These are phyloP conservation scores for Pseudognaphalium luteoalbum DNA, from an alignment of 129 eudicot genomes.

Conservation along the genomic window DNA sequence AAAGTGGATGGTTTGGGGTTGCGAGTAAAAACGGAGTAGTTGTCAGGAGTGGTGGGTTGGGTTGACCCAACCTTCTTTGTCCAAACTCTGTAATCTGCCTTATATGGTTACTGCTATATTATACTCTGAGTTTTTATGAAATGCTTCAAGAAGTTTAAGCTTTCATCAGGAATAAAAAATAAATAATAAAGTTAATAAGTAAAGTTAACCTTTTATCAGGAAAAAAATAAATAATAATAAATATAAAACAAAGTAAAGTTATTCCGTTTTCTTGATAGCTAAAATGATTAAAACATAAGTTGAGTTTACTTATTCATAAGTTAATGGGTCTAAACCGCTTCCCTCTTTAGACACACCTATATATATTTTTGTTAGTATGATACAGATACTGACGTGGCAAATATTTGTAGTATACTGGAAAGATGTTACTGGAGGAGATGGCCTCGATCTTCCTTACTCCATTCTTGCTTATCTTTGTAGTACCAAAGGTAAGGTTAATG, in stretches of 20 bases:
- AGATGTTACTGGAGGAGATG: constrained; percentile 97
- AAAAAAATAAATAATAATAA: no score
- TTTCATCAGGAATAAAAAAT: no score
- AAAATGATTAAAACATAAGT: not conserved
- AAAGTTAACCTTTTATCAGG: no score
- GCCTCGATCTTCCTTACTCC: constrained; percentile 95
- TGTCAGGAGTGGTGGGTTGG: not conserved
- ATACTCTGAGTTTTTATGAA: not conserved
- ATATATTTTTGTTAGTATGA: not conserved
- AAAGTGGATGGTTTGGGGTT: not conserved
- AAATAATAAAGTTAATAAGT: no score
- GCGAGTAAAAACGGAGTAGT: not conserved
- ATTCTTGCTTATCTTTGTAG: constrained; percentile 78
- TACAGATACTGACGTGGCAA: constrained; percentile 23
- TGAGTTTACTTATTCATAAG: not conserved
- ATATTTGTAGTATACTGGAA: constrained; percentile 72
- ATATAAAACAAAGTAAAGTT: no score
- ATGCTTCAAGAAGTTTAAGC: not conserved
- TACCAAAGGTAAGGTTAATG: constrained; percentile 65
- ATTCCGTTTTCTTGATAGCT: not conserved
- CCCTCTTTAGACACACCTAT: not conserved
- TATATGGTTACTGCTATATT: not conserved
- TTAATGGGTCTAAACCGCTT: not conserved
- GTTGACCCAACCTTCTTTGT: not conserved
- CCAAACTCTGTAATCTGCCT: not conserved